phyloP scores from a whole-genome alignment of 345 rosid genomes.

The Eucalyptus camaldulensis region DNA sequence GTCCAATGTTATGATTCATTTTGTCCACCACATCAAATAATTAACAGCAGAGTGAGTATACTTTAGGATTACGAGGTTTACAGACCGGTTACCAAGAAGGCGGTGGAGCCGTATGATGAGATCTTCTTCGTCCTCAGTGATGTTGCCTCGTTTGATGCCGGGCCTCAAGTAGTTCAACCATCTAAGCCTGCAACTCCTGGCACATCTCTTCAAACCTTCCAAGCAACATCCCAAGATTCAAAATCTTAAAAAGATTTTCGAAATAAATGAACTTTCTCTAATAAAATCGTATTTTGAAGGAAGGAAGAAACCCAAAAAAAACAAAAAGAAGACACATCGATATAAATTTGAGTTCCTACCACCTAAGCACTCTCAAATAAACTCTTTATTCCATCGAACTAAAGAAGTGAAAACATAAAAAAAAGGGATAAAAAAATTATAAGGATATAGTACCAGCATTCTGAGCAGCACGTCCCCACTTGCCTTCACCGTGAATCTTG shows the following conservation, averaged over 20 bases:
- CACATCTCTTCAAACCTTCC: constrained; percentile 1
- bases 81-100: constrained; percentile 4
- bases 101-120: constrained; percentile 1
- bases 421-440: no score
- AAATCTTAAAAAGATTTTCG: not conserved
- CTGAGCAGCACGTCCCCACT: not conserved
- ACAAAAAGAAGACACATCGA: not conserved
- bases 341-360: not conserved
- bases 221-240: not conserved
- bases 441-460: not conserved
- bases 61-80: not conserved
- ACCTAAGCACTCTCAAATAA: not conserved
- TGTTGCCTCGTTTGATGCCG: not conserved
- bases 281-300: not conserved
- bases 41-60: not conserved
- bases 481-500: not conserved
- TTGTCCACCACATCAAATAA: not conserved
- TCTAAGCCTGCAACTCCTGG: constrained; percentile 4
- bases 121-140: constrained; percentile 1
- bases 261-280: not conserved
- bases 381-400: not conserved
- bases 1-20: not conserved
- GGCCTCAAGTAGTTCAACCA: constrained; percentile 6
- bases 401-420: not conserved
- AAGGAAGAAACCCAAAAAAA: not conserved